These are phyloP conservation scores for Debaryomyces nepalensis DNA, from an alignment of 1,139 yeast species.

Conservation along the genomic window DNA sequence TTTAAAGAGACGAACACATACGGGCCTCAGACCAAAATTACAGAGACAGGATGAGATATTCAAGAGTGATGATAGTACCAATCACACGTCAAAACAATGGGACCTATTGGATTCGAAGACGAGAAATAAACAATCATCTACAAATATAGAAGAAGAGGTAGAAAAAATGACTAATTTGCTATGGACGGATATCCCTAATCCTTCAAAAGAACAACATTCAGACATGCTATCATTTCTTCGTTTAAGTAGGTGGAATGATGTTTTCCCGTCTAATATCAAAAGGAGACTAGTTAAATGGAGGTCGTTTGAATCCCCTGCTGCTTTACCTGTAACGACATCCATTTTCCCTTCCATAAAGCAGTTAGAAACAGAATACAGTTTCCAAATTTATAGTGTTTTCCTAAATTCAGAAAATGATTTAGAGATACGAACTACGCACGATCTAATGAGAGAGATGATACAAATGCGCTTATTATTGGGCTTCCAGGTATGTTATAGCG, in stretches of 20 bases:
- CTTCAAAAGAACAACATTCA: conserved; percentile 60
- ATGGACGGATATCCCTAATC: conserved; percentile 74
- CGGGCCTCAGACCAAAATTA: background rate
- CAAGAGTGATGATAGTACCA: conserved; percentile 2
- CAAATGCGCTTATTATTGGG: conserved; percentile 82
- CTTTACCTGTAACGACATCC: conserved; percentile 80
- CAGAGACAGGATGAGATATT: conserved; percentile 1
- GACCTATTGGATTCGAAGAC: conserved; percentile 7
- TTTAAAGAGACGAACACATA: background rate
- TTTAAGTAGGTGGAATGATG: conserved; percentile 79
- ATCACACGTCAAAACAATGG: background rate
- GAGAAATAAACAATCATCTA: conserved; percentile 2
- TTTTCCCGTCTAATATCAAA: conserved; percentile 71
- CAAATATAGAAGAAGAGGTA: conserved; percentile 11
- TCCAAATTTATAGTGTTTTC: conserved; percentile 67
- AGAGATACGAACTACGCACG: conserved; percentile 58
- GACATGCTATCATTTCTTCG: conserved; percentile 47
- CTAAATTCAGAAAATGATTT: conserved; percentile 57
- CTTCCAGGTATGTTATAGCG: conserved; percentile 85
- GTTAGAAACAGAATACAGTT: conserved; percentile 64
- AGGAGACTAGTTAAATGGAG: conserved; percentile 85
- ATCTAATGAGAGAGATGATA: conserved; percentile 84
- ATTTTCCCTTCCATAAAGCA: conserved; percentile 74
- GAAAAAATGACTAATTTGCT: conserved; percentile 33
- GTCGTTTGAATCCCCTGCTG: conserved; percentile 90